phyloP scores from a whole-genome alignment of 208 protist species.

The Leishmania mexicana region DNA sequence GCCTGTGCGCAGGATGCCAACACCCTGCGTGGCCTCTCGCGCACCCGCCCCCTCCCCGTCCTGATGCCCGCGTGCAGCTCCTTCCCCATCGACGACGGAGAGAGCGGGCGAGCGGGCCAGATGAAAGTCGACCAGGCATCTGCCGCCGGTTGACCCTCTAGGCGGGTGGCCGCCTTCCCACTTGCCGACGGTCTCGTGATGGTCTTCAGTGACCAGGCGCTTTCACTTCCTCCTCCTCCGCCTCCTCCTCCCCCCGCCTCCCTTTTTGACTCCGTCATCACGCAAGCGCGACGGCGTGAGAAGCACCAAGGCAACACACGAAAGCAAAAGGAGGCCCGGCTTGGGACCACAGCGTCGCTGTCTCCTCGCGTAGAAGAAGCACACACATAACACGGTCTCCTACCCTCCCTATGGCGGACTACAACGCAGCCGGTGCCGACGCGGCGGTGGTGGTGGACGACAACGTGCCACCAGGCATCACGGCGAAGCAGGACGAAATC shows the following conservation, averaged over 20 bases:
- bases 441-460: slow-evolving; percentile 32
- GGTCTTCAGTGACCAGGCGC: neutral
- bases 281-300: neutral
- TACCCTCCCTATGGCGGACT: neutral
- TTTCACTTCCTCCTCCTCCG: neutral
- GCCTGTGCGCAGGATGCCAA: neutral
- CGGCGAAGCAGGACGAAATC: slow-evolving; percentile 78
- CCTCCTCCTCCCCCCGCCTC: neutral
- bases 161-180: neutral
- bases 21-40: neutral
- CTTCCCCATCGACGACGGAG: neutral
- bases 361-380: neutral
- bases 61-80: neutral
- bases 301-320: neutral
- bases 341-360: neutral
- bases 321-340: neutral
- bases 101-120: neutral
- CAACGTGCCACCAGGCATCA: slow-evolving; percentile 56
- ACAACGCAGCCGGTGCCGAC: slow-evolving; percentile 17
- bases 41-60: neutral
- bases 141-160: neutral
- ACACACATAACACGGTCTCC: neutral
- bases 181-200: neutral
- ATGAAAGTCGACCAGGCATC: neutral
- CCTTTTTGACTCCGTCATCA: neutral